Base-by-base conservation (phyloP, 176 grass and related monocot species). In the Oryza coarctata region DNA sequence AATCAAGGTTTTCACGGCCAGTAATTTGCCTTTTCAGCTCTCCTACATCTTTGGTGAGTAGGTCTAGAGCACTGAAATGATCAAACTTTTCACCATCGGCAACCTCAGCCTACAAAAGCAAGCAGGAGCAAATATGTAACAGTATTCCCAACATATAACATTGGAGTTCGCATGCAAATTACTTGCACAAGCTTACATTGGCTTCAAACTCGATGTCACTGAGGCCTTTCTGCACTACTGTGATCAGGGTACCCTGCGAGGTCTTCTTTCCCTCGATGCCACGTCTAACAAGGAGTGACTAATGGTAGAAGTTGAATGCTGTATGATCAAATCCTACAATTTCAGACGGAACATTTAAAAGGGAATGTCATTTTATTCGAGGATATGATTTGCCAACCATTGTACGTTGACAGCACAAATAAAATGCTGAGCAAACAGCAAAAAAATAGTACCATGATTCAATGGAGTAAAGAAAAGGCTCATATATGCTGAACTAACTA, bases 11-110 rank as follows among this genome's bases (percentile, higher is more conserved):
- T 15, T 1, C 27, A 26, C 52, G 39, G 15, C 10, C 13, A 27
- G 27, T 63, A 45, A 73, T 63, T 73, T 72, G 58, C 50, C 20
- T 62, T 30, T 7, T 62, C 28, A 90, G 67, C 39, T 83, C 75
- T 29, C 74, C 52, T 9, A 79, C 69, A 86, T 90, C 83, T 35
- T 86, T 86, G 71, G 84, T 80, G 31, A 90, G 73, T 66, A 90
- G 75, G 78, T 90, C 80, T 61, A 86, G 73, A 75, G 84, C 50
- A 68, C 64, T 49, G 40, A 90, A 70, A 68, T 86, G 38, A 45
- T 77, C 77, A 60, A 86, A 79, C 3, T 86, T 75, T 3, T 79
- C 74, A 70, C 83, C 63, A 25, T 43, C 49, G 17, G 57, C 69
- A 30, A 80, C 20, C 32, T 80, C 84, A 63, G 22, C 63, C 88